Evolutionary conservation across 1,284 basidiomycete species (phyloP).

Genomic region (Ganoderma lingzhi): DNA sequence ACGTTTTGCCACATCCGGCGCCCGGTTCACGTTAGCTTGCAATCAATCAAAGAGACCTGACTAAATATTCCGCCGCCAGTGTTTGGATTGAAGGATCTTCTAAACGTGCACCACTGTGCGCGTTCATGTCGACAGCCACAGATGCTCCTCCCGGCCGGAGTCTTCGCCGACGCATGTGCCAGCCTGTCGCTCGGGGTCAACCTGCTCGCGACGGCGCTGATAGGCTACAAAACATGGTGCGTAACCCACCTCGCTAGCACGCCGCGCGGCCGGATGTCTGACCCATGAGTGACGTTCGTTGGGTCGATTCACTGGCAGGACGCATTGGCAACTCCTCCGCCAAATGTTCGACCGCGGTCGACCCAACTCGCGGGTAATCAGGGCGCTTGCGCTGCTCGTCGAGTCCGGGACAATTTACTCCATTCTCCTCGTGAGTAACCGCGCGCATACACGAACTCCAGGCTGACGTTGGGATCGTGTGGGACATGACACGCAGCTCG

Average conservation of each 20-base stretch:
- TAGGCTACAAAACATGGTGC: constrained; percentile 6
- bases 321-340: constrained; percentile 1
- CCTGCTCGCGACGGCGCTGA: not conserved
- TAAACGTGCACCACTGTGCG: not conserved
- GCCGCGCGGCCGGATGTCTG: not conserved
- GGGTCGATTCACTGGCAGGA: not conserved
- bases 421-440: not conserved
- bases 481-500: not conserved
- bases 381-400: not conserved
- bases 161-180: not conserved
- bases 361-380: not conserved
- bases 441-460: no score
- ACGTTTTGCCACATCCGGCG: not conserved
- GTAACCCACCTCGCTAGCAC: not conserved
- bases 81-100: not conserved
- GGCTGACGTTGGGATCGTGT: no score
- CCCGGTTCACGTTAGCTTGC: no score
- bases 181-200: not conserved
- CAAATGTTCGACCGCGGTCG: not conserved
- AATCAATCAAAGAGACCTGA: no score
- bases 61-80: not conserved
- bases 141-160: not conserved
- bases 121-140: not conserved
- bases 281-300: not conserved
- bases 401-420: not conserved